Evolutionary conservation across 805 yeast genomes (phyloP), one percentile per base, ranked within the genome.

Genomic region (Ogataea wickerhamii): DNA sequence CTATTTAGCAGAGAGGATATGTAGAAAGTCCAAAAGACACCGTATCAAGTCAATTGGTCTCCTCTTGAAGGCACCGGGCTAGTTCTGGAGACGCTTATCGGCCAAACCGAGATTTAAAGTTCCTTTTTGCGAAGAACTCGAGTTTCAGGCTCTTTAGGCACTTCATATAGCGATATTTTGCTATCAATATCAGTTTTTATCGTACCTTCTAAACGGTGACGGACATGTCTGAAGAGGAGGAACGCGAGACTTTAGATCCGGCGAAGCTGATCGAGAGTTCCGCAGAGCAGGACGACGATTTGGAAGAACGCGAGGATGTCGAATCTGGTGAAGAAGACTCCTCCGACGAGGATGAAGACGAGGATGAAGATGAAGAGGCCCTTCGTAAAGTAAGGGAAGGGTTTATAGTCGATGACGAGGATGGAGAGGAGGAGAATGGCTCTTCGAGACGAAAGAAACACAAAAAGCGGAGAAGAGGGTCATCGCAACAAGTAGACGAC

Each of bases 361-460:
- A 66, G 25, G 89, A 82, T 32, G 96, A 87, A 21, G 95, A 88
- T 55, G 96, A 84, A 54, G 96, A 89, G 48, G 97, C 89, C 54
- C 78, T 84, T 32, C 74, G 82, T 48, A 76, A 76, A 51, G 82
- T 89, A 28, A 77, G 91, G 33, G 95, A 88, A 45, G 97, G 96
- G 0, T 88, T 91, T 61, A 89, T 91, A 53, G 97, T 87, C 7
- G 96, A 88, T 52, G 96, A 87, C 51, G 95, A 84, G 41, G 94
- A 80, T 16, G 85, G 75, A n/a, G 80, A 71, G 18, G 80, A 71
- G 11, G 66, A 58, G 3, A 44, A 40, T n/a, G 27, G 36, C 4
- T 56, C 56, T 27, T 65, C 48, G 46, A 47, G 43, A 33, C 47
- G 49, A 14, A 49, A 50, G 14, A 46, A 47, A 22, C 68, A 67